Conservation (phyloP, 805 yeast species). For the Yarrowia sp. region DNA sequence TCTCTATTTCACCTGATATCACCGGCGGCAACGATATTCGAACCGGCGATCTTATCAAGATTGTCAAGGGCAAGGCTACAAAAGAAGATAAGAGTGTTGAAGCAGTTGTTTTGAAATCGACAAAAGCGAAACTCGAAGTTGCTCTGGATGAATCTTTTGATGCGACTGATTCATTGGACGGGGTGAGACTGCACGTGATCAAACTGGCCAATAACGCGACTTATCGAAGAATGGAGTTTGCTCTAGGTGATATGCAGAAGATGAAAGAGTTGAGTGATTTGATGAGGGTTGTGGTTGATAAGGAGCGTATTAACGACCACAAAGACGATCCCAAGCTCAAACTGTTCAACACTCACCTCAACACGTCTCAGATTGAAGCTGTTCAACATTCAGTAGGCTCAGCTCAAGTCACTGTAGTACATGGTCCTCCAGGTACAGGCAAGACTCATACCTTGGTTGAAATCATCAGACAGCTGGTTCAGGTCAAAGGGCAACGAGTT, state of each 20-base stretch:
- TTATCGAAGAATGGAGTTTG: conserved; percentile 62
- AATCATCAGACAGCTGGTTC: conserved; percentile 66
- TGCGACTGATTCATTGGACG: conserved; percentile 44
- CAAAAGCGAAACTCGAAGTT: conserved; percentile 50
- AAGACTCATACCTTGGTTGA: conserved; percentile 85
- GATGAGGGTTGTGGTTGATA: conserved; percentile 48
- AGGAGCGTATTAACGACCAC: background rate
- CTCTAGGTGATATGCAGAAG: conserved; percentile 64
- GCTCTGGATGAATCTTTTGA: conserved; percentile 61
- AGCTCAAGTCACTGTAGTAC: conserved; percentile 55
- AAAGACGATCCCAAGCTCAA: conserved; percentile 31
- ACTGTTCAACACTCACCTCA: conserved; percentile 50
- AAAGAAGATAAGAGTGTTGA: conserved; percentile 41
- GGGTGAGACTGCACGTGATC: conserved; percentile 60
- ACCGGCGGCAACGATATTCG: conserved; percentile 42
- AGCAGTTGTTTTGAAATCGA: conserved; percentile 64
- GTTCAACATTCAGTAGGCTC: conserved; percentile 58
- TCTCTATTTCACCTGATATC: conserved; percentile 42
- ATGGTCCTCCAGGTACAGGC: conserved; percentile 85
- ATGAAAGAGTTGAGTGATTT: conserved; percentile 44
- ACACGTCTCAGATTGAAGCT: conserved; percentile 71
- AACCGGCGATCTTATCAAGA: conserved; percentile 73
- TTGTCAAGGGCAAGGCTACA: conserved; percentile 35
- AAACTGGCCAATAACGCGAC: conserved; percentile 49
- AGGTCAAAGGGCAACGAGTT: conserved; percentile 50